A percentile compares a stretch with the other conserved stretches of the same genome.
phyloP scores from a whole-genome alignment of 1,139 yeast genomes.

The Diutina siamensis region DNA sequence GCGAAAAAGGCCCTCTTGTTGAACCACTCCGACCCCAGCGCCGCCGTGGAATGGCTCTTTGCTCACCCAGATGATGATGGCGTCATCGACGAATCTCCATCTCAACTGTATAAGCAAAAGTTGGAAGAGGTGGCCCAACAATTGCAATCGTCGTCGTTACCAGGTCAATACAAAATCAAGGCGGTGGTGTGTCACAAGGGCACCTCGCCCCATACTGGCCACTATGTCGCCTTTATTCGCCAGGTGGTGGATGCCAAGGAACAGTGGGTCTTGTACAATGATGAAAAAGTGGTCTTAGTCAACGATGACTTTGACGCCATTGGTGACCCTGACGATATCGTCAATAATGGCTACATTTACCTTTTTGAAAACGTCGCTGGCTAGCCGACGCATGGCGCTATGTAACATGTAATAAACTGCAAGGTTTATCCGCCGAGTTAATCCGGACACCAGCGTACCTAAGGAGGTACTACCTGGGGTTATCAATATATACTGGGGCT shows the following conservation, averaged over 20 bases:
- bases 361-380: constrained; percentile 18
- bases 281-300: constrained; percentile 79
- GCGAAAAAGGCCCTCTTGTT: constrained; percentile 60
- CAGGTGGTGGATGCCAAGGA: constrained; percentile 23
- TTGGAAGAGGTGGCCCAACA: too few relatives aligned
- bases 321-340: constrained; percentile 48
- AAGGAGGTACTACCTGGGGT: too few relatives aligned
- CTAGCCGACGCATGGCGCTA: too few relatives aligned
- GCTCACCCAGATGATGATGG: constrained; percentile 63
- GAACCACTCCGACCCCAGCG: constrained; percentile 50
- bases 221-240: constrained; percentile 76
- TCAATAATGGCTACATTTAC: constrained; percentile 53
- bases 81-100: constrained; percentile 11
- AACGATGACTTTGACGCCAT: constrained; percentile 23
- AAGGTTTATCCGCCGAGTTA: too few relatives aligned
- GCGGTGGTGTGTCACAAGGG: constrained; percentile 93
- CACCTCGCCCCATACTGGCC: constrained; percentile 88
- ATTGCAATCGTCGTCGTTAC: too few relatives aligned
- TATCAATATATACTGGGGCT: too few relatives aligned
- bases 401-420: too few relatives aligned
- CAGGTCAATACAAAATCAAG: constrained; percentile 39
- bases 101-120: background rate
- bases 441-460: too few relatives aligned
- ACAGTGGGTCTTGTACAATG: constrained; percentile 84
- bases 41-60: constrained; percentile 87